Conservation (phyloP, 768 basidiomycete species). For the Macrolepiota albuminosa region DNA sequence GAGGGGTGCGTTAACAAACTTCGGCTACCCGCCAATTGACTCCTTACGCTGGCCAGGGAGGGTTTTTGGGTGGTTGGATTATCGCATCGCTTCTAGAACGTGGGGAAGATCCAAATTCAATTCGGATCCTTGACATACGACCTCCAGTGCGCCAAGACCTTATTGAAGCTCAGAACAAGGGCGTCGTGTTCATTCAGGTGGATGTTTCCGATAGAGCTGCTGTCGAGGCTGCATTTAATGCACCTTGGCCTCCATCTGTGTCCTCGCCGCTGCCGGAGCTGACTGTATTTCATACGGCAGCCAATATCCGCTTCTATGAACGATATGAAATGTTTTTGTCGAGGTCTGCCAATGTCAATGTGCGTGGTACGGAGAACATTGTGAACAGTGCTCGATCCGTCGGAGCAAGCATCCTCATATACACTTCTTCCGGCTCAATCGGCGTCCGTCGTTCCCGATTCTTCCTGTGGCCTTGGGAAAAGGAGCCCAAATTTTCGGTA, state of each 20-base stretch:
- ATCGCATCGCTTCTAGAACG: conserved; percentile 61
- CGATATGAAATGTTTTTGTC: conserved; percentile 45
- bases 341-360: conserved; percentile 58
- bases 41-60: conserved; percentile 41
- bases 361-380: conserved; percentile 64
- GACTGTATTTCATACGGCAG: conserved; percentile 74
- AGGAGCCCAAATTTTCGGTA: conserved; percentile 46
- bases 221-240: conserved; percentile 56
- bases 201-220: conserved; percentile 53
- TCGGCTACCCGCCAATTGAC: not conserved
- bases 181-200: conserved; percentile 53
- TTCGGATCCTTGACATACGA: conserved; percentile 67
- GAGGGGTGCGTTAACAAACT: conserved; percentile 42
- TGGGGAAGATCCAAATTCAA: conserved; percentile 62
- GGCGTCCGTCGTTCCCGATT: conserved; percentile 53
- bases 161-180: conserved; percentile 41
- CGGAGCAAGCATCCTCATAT: conserved; percentile 57
- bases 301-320: conserved; percentile 77
- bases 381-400: conserved; percentile 49
- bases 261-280: conserved; percentile 28
- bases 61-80: conserved; percentile 79
- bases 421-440: conserved; percentile 72
- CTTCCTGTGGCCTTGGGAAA: conserved; percentile 76
- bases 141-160: conserved; percentile 55
- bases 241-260: conserved; percentile 50